Percentiles rank a stretch among this genome's conserved stretches.
Conservation (phyloP, 345 rosid genomes). For the Eucalyptus tenuipes region DNA sequence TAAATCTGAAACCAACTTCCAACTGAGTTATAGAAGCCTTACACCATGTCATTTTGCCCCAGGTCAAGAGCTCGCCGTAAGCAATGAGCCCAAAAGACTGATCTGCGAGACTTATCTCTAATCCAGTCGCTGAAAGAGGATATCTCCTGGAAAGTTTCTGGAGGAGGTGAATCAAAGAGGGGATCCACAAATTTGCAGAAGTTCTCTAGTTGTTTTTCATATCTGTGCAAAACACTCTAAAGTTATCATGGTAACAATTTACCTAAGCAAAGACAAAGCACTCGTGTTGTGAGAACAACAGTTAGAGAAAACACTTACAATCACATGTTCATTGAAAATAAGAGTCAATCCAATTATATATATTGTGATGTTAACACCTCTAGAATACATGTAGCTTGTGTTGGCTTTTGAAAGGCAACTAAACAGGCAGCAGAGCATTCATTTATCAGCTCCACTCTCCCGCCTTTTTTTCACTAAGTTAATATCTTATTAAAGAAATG, state of each 20-base stretch:
- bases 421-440: not conserved
- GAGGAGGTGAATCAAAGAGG: constrained; percentile 69
- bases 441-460: not conserved
- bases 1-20: not conserved
- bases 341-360: not conserved
- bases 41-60: constrained; percentile 83
- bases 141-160: constrained; percentile 37
- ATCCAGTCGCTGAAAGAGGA: constrained; percentile 36
- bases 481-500: not conserved
- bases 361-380: not conserved
- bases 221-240: constrained; percentile 19
- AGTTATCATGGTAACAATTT: not conserved
- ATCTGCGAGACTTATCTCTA: constrained; percentile 34
- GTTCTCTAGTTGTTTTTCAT: constrained; percentile 69
- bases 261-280: not conserved
- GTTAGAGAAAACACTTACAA: not conserved
- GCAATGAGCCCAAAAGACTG: constrained; percentile 61
- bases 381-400: not conserved
- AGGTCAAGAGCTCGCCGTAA: constrained; percentile 34
- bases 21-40: constrained; percentile 7
- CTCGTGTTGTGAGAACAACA: not conserved
- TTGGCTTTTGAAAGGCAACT: not conserved
- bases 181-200: constrained; percentile 71
- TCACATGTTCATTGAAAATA: not conserved
- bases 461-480: not conserved